Conservation (phyloP, 2,329 filamentous ascomycete species). For the Trichoderma koningiopsis region DNA sequence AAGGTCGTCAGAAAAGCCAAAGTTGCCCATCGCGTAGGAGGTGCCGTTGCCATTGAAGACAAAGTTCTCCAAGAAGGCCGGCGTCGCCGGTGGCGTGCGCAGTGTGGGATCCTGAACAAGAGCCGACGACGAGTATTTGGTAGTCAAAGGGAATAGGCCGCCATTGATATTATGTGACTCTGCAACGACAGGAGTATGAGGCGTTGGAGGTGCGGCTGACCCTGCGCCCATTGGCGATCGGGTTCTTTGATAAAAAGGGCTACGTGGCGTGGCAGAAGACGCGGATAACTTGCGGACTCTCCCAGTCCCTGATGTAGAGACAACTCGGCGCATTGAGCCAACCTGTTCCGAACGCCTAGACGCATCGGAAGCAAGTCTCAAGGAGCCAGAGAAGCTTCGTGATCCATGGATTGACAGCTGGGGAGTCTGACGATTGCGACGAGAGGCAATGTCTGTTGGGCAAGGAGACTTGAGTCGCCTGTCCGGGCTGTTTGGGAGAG, state of each 20-base stretch:
- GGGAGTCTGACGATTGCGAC: conserved; percentile 50
- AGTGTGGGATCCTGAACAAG: conserved; percentile 46
- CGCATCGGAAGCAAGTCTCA: conserved; percentile 53
- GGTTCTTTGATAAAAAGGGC: conserved; percentile 46
- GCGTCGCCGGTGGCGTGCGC: conserved; percentile 57
- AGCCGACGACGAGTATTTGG: conserved; percentile 37
- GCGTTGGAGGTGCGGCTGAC: conserved; percentile 52
- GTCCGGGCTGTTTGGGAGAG: conserved; percentile 23
- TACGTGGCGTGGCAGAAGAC: conserved; percentile 34
- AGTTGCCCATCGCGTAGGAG: conserved; percentile 49
- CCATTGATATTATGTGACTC: conserved; percentile 40
- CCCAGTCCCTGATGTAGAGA: conserved; percentile 51
- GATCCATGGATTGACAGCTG: conserved; percentile 51
- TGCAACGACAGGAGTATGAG: conserved; percentile 50
- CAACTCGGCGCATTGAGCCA: conserved; percentile 56
- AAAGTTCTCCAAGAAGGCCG: conserved; percentile 47
- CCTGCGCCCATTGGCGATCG: conserved; percentile 46
- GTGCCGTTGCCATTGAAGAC: conserved; percentile 46
- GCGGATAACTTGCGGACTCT: conserved; percentile 40
- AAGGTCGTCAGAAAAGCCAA: conserved; percentile 52
- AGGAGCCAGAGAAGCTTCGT: conserved; percentile 47
- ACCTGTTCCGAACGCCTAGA: conserved; percentile 48
- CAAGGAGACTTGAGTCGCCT: conserved; percentile 51
- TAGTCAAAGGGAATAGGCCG: conserved; percentile 42
- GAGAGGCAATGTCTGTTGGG: conserved; percentile 56